A percentile compares a stretch with the other conserved stretches of the same genome.
These are phyloP conservation scores for Paraurostyla sp. DNA, from an alignment of 73 alveolate genomes.

Conservation along the genomic window DNA sequence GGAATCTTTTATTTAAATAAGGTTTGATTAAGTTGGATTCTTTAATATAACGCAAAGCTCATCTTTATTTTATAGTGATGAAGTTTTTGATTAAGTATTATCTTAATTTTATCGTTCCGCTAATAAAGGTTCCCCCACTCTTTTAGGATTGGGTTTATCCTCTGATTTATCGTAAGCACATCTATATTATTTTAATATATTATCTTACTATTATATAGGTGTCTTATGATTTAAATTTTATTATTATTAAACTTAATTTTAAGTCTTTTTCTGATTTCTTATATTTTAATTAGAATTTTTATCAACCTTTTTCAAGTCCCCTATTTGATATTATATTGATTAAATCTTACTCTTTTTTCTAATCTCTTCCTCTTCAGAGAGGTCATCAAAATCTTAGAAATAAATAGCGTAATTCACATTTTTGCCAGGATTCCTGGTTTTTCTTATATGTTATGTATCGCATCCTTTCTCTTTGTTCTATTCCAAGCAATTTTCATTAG, in stretches of 20 bases:
- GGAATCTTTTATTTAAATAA: not conserved
- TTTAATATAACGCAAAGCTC: not conserved
- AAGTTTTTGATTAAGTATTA: not conserved
- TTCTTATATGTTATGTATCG: too few species aligned
- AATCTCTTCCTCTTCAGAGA: conserved; percentile 53
- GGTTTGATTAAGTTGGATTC: not conserved
- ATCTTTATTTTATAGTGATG: not conserved
- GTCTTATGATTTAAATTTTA: not conserved
- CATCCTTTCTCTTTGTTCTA: too few species aligned
- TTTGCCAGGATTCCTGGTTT: too few species aligned
- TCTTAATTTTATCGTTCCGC: not conserved
- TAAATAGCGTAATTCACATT: conserved; percentile 8
- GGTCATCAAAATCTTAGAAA: conserved; percentile 39
- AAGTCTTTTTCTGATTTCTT: not conserved
- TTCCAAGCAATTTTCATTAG: too few species aligned
- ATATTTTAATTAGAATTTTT: not conserved
- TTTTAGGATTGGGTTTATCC: not conserved
- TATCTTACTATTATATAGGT: not conserved
- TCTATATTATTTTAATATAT: not conserved
- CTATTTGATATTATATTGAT: not conserved
- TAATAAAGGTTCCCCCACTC: not conserved
- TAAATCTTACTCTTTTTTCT: conserved; percentile 42
- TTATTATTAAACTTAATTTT: not conserved
- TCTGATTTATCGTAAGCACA: not conserved
- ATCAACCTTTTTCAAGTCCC: conserved; percentile 10